Evolutionary conservation across 345 rosid species (phyloP), one percentile per base, ranked within the genome.

Genomic region (Hypericum androsaemum): DNA sequence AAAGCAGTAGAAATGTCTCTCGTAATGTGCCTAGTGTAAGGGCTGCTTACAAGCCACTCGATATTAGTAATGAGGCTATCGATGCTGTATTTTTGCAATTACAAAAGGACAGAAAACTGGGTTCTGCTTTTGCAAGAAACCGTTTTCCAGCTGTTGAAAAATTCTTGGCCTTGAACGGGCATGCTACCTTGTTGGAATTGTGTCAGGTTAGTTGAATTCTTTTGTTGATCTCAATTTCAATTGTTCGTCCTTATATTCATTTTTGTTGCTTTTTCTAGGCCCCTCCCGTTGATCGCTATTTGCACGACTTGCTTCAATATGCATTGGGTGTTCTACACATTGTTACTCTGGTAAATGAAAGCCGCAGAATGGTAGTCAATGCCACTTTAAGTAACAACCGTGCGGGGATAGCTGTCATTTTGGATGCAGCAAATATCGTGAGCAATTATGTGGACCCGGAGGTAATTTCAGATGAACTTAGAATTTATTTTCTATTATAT

Each of bases 241-340:
- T 8, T 17, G 39, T 55, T 45, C 47, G 36, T 42, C 39, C 14
- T 61, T 28, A 51, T 43, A n/a, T 61, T 64, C 50, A 37, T 42
- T 54, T 53, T 53, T 58, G 57, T 49, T 65, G 41, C 43, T 75
- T 48, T 56, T 52, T 58, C 66, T 68, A 92, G 98, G 95, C 97
- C 62, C 95, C 97, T 22, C 95, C 98, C 0, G 89, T 81, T 50
- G 98, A 92, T 60, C 92, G 98, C 42, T 88, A 88, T 66, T 71
- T 92, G 72, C 98, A 88, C 7, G 98, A 92, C 64, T 78, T 92
- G 73, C 90, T 88, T 63, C 97, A 85, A 71, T 88, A 85, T 81
- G 98, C 98, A 48, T 67, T 92, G 63, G 97, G 98, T 77, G 89
- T 92, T 57, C 78, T 92, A 55, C 98, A 92, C 75, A 81, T 92